Evolutionary conservation across 2,329 filamentous ascomycete species (phyloP).

Genomic region (Cladosporium sp.): DNA sequence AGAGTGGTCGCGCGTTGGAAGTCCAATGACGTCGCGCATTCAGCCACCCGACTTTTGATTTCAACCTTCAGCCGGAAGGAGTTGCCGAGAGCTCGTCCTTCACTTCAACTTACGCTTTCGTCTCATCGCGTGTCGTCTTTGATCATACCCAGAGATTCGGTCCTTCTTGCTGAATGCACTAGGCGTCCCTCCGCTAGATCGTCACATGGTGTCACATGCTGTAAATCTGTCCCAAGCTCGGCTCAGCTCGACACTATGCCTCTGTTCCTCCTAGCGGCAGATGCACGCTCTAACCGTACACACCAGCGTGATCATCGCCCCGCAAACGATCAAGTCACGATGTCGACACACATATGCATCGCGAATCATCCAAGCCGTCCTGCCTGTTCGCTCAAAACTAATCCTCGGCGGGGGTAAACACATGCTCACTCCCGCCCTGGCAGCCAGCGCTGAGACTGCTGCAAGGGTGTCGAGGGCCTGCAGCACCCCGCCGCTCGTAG

Average conservation of each 20-base stretch:
- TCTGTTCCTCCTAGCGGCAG: conserved; percentile 6
- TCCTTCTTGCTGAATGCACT: not conserved
- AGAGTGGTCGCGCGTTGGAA: conserved; percentile 3
- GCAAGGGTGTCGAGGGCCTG: conserved; percentile 9
- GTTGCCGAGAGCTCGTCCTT: not conserved
- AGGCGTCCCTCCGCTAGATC: not conserved
- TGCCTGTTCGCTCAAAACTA: not conserved
- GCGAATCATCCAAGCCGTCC: not conserved
- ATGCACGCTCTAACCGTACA: conserved; percentile 1
- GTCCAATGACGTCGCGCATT: not conserved
- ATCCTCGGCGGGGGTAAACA: not conserved
- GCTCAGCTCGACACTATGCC: conserved; percentile 2
- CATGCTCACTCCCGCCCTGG: conserved; percentile 1
- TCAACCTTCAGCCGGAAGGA: not conserved
- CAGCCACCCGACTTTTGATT: not conserved
- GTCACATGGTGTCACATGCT: not conserved
- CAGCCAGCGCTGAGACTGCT: not conserved
- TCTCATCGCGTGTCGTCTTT: not conserved
- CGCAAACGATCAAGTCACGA: conserved; percentile 9
- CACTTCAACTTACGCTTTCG: not conserved
- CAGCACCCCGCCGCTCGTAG: conserved; percentile 7
- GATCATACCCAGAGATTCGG: not conserved
- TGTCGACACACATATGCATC: conserved; percentile 5
- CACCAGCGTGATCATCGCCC: conserved; percentile 9
- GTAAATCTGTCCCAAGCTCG: not conserved